Base-by-base conservation (phyloP, 1,284 basidiomycete genomes). In the Apiotrichum veenhuisii region DNA sequence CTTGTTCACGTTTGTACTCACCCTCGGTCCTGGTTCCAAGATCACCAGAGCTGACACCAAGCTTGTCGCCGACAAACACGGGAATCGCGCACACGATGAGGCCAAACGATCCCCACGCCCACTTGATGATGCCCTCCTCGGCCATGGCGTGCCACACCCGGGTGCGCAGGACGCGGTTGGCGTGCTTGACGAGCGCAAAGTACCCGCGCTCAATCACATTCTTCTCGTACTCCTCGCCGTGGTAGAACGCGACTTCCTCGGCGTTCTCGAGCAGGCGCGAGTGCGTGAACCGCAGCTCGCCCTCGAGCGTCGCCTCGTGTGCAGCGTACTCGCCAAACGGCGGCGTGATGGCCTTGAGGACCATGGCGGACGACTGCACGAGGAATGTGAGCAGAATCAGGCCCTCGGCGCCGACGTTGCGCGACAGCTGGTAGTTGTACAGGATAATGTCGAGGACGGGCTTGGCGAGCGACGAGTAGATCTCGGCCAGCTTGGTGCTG, bases 61-160 rank as follows among this genome's bases (percentile, higher is more conserved):
- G 88, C 8, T 91, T 87, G n/a, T 93, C 69, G 67, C 87, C 88
- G 71, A 92, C 85, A 76, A 98, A 98, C 14, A 95, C 87, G 0
- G 95, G 95, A 49, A 98, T 89, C 7, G 92, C 91, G 73, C 95
- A 98, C 25, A 97, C 85, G 56, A 91, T 83, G 27, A 98, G 86
- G 25, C 94, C 94, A 70, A 96, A 88, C 70, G 87, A 88, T 64
- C 94, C 94, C 95, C 95, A 98, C 17, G 94, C 73, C 94, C 94
- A 95, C 77, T 98, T 98, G 70, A 98, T 88, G 56, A 98, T 87
- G 2, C 92, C 92, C 75, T 98, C 95, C 73, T 97, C 93, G 10
- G 87, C 83, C 77, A 93, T 91, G 2, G 88, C 87, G 75, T 96
- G 92, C 85, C 88, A 91, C 81, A 95, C 89, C 30, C 88, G 82